phyloP scores from a whole-genome alignment of 306 rosid genomes.

The Nissolia schottii region DNA sequence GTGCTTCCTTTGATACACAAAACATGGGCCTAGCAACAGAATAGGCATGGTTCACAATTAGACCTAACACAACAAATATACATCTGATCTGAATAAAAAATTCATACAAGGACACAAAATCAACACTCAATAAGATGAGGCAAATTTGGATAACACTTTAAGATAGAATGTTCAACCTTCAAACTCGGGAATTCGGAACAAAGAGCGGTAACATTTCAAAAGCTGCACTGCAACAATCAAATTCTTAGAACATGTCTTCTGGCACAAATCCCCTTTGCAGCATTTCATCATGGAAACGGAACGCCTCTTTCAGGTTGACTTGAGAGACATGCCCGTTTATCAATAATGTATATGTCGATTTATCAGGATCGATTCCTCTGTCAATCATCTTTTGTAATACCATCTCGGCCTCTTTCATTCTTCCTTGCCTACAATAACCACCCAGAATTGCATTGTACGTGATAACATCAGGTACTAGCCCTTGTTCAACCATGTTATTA shows the following conservation, averaged over 20 bases:
- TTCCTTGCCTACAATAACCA: constrained; percentile 72
- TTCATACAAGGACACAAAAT: neutral
- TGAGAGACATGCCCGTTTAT: constrained; percentile 81
- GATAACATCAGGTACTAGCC: constrained; percentile 60
- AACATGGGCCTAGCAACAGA: neutral
- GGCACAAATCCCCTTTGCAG: constrained; percentile 85
- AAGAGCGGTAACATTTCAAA: neutral
- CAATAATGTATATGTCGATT: constrained; percentile 67
- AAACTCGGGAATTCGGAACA: constrained; percentile 14
- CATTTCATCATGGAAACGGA: constrained; percentile 88
- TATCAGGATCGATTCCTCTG: constrained; percentile 67
- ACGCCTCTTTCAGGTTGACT: constrained; percentile 82
- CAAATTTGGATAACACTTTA: neutral
- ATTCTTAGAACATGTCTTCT: constrained; percentile 67
- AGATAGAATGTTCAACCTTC: constrained; percentile 30
- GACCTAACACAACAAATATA: neutral
- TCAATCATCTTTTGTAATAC: constrained; percentile 75
- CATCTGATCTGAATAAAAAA: neutral
- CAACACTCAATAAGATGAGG: neutral
- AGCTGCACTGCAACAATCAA: constrained; percentile 1
- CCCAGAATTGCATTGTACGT: constrained; percentile 66
- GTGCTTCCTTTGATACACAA: neutral
- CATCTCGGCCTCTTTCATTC: constrained; percentile 73
- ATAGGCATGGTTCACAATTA: neutral
- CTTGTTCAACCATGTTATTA: constrained; percentile 64